Evolutionary conservation across 2,329 filamentous ascomycete species (phyloP), one percentile per base, ranked within the genome.

Genomic region (Parastagonospora avenae): DNA sequence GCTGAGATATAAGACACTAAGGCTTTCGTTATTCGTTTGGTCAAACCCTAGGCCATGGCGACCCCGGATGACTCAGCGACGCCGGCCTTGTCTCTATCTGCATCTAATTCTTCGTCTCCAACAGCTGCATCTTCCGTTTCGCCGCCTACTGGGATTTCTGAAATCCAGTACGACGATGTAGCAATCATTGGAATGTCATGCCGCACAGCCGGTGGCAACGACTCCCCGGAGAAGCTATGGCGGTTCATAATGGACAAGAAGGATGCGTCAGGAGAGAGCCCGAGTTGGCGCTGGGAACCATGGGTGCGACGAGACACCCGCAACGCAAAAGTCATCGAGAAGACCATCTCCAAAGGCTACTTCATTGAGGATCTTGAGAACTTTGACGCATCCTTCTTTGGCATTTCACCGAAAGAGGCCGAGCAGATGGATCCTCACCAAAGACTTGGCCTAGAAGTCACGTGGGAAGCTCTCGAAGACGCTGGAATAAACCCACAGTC

Each of bases 121-220:
- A 24, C 19, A 24, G 19, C 19, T 24, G 19, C 19, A 24, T 24
- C 19, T 24, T 24, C 19, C 19, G 19, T 24, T 5, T 5, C 19
- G 19, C 19, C 19, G 19, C 19, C 19, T 5, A 24, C 19, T 5
- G 19, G 19, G 19, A 24, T 5, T 24, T 24, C 19, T 24, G 19
- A 24, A 24, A 24, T 24, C 19, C 19, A 24, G 5, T 24, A 24
- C 5, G 19, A 24, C 19, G 63, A 65, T 39, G 60, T 74, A 12
- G 72, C 72, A 7, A 64, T 75, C 14, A 61, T 74, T 12, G 72
- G 72, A 4, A 62, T 72, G 50, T 62, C 62, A 5, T 75, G 72
- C 46, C 66, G 71, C 24, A 53, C 63, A 1, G 62, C 72, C 2
- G 70, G 72, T 4, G 66, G 57, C 2, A 68, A 62, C 33, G 49